These are phyloP conservation scores for Solanum paucissectum DNA, from an alignment of 257 asterid species.

Conservation along the genomic window DNA sequence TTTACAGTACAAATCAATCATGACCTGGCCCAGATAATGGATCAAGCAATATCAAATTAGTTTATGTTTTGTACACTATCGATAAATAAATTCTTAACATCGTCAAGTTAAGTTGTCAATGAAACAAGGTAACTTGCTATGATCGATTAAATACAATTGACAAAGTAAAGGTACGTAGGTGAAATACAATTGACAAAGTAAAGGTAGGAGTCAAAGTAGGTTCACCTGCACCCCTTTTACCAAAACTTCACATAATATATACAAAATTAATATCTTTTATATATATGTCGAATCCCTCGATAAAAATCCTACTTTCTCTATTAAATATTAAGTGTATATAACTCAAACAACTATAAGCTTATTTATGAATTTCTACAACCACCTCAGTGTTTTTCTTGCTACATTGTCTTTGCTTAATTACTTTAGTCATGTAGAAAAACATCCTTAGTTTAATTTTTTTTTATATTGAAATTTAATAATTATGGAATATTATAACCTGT, in stretches of 20 bases:
- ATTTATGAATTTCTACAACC: not conserved
- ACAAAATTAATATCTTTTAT: not conserved
- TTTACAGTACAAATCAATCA: not conserved
- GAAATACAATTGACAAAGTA: not conserved
- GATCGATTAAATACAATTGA: not conserved
- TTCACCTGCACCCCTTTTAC: rapidly evolving
- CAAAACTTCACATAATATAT: not conserved
- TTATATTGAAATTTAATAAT: not conserved
- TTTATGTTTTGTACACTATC: not conserved
- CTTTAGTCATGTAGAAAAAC: not conserved
- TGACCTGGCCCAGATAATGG: not conserved
- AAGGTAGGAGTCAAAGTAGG: rapidly evolving
- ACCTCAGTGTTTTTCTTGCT: not conserved
- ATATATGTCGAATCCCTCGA: not conserved
- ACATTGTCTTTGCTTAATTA: not conserved
- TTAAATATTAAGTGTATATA: not conserved
- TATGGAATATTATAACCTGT: not conserved
- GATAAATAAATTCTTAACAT: not conserved
- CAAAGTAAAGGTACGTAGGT: not conserved
- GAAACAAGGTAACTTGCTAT: not conserved
- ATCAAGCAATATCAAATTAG: not conserved
- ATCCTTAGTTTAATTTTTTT: too few species aligned
- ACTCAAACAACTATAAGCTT: too few species aligned
- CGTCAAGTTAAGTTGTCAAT: not conserved
- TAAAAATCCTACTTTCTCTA: rapidly evolving